Conservation (phyloP, 2,329 filamentous ascomycete species). For the Hypoxylon sp. region DNA sequence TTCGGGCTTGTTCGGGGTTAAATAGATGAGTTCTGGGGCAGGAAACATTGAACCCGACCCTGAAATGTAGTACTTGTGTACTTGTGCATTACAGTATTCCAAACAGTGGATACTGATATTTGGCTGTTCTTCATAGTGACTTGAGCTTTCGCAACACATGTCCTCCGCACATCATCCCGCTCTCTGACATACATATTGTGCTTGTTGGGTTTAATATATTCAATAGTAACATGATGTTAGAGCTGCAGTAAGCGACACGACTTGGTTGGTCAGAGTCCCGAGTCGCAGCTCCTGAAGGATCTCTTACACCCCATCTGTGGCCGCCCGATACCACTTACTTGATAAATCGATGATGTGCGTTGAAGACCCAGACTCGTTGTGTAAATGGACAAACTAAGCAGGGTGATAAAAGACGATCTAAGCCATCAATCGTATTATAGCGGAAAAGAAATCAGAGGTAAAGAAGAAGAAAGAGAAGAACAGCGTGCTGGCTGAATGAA, state of each 20-base stretch:
- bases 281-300: constrained; percentile 42
- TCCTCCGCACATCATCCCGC: not conserved
- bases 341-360: constrained; percentile 43
- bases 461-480: constrained; percentile 1
- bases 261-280: constrained; percentile 26
- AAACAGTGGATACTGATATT: constrained; percentile 13
- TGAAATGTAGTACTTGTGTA: constrained; percentile 20
- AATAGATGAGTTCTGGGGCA: constrained; percentile 13
- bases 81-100: constrained; percentile 23
- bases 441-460: constrained; percentile 5
- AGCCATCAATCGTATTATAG: constrained; percentile 20
- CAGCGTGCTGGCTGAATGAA: constrained; percentile 11
- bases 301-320: constrained; percentile 38
- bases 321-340: constrained; percentile 37
- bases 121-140: constrained; percentile 5
- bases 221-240: constrained; percentile 20
- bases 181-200: constrained; percentile 21
- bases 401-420: constrained; percentile 16
- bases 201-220: constrained; percentile 21
- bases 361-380: constrained; percentile 26
- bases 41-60: constrained; percentile 21
- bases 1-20: constrained; percentile 38
- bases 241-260: constrained; percentile 22
- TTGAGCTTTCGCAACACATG: constrained; percentile 12
- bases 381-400: constrained; percentile 13